A percentile compares a stretch with the other conserved stretches of the same genome.
Evolutionary conservation across 2,329 filamentous ascomycete species (phyloP).

Genomic region (Leptoxyphium fumago): DNA sequence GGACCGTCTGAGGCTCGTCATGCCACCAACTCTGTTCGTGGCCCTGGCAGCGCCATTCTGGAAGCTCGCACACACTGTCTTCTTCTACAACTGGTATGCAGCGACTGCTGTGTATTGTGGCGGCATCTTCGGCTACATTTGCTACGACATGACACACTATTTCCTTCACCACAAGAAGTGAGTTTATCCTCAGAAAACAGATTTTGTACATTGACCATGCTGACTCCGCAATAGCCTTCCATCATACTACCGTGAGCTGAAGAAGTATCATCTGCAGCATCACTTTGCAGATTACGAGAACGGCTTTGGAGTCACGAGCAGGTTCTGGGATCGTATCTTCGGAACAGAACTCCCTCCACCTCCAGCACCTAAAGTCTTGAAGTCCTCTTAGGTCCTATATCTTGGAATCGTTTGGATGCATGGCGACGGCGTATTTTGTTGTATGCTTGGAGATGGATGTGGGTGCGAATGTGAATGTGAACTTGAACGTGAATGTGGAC

Average conservation of each 20-base stretch:
- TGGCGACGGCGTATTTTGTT: neutral
- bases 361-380: conserved; percentile 33
- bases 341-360: conserved; percentile 61
- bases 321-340: conserved; percentile 89
- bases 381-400: conserved; percentile 20
- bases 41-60: conserved; percentile 79
- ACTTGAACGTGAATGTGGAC: no score
- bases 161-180: conserved; percentile 90
- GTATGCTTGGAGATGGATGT: no score
- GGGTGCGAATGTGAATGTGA: no score
- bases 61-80: conserved; percentile 70
- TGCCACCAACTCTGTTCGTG: conserved; percentile 83
- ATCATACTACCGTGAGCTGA: conserved; percentile 75
- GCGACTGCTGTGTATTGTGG: conserved; percentile 70
- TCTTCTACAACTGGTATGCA: conserved; percentile 73
- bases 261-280: conserved; percentile 95
- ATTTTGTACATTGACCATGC: conserved; percentile 3
- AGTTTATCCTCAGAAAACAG: conserved; percentile 18
- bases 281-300: conserved; percentile 98
- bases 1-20: conserved; percentile 93
- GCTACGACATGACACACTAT: conserved; percentile 96
- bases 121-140: conserved; percentile 87
- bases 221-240: conserved; percentile 45
- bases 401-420: neutral
- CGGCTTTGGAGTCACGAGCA: conserved; percentile 89